Conservation (phyloP, 2,329 filamentous ascomycete genomes). For the Westerdykella sp. region DNA sequence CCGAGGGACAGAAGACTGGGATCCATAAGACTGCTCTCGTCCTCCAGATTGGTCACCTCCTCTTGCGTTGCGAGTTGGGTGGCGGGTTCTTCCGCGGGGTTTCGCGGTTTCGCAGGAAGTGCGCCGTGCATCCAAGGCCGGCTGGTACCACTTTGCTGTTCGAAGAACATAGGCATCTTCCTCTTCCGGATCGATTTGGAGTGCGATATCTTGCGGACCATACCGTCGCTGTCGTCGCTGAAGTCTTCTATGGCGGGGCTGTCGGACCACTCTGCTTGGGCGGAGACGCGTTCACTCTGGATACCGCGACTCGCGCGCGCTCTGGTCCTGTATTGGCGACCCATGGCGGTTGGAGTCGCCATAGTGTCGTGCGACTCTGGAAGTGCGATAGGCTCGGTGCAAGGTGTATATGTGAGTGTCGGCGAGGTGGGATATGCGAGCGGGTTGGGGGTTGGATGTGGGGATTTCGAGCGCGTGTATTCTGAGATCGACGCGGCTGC, state of each 20-base stretch:
- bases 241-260: constrained; percentile 14
- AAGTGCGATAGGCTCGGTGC: too few species aligned
- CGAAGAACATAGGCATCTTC: too few species aligned
- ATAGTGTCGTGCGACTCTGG: constrained; percentile 1
- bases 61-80: not conserved
- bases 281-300: constrained; percentile 15
- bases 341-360: constrained; percentile 18
- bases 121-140: constrained; percentile 33
- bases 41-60: not conserved
- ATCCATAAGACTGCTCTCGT: constrained; percentile 23
- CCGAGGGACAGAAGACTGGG: constrained; percentile 27
- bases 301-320: constrained; percentile 27
- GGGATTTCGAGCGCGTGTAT: not conserved
- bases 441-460: not conserved
- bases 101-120: constrained; percentile 17
- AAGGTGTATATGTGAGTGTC: not conserved
- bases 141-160: constrained; percentile 10
- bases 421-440: too few species aligned
- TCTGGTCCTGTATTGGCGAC: constrained; percentile 34
- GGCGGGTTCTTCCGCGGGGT: not conserved
- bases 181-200: constrained; percentile 8
- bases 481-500: not conserved
- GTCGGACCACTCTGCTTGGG: constrained; percentile 15
- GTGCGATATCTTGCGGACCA: constrained; percentile 20
- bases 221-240: constrained; percentile 35